Evolutionary conservation across 2,329 filamentous ascomycete genomes (phyloP), one percentile per base, ranked within the genome.

Genomic region (Colletotrichum tropicicola): DNA sequence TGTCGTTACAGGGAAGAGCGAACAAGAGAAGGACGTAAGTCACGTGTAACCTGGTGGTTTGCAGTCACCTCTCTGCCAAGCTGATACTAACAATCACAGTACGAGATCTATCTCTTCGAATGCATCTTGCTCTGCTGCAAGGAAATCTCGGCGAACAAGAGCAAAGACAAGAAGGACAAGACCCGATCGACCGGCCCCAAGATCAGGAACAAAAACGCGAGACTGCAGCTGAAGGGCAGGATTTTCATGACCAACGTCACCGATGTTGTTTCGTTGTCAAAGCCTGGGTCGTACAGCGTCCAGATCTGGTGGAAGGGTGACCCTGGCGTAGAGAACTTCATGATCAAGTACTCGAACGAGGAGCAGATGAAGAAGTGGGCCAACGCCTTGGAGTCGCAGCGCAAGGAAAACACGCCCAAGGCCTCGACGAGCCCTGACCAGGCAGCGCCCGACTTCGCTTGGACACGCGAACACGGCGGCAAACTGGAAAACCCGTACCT

Each of bases 221-320:
- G 95, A 78, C 84, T 98, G 66, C 94, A 98, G 78, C 85, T 99
- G 28, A 99, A 99, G 79, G 96, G 96, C 39, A 89, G 96, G 54
- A 99, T 99, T 72, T 98, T 98, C 80, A 98, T 99, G 94, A 94
- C 94, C 70, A 99, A 99, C 74, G 95, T 99, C 58, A 98, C 94
- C 39, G 93, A 98, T 76, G 91, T 97, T n/a, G 84, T 97, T 43
- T 94, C 92, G 17, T 84, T 96, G 65, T 89, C 91, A 52, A 97
- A 94, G 77, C 92, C 93, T 78, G 94, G 93, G 49, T 95, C 93
- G 10, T 97, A 98, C 75, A 95, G 92, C 2, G 92, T 98, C 66
- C 95, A 98, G 75, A 98, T 99, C 59, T 98, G 94, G 85, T 99
- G 96, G 96, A 98, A 96, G 79, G 95, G 95, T 32, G 95, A 98